Base-by-base conservation (phyloP, 176 grass and related monocot species). In the Triticum urartu region DNA sequence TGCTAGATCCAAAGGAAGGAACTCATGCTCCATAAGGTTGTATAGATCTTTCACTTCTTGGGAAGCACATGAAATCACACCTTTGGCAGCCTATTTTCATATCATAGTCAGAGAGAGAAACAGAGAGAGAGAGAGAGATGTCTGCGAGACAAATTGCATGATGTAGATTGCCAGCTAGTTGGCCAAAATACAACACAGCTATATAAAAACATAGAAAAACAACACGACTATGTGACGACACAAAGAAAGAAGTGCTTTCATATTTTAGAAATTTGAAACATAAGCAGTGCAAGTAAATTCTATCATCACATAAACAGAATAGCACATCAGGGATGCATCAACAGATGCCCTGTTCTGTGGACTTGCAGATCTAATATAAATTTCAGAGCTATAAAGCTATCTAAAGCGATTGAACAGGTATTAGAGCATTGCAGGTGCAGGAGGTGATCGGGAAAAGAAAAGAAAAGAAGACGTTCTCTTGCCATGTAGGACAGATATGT, bases 1-100 rank as follows among this genome's bases (percentile, higher is more conserved):
- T 54, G 94, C 85, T 42, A 99, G 94, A 83, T 94, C 92, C 67
- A 99, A 71, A 60, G 97, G 97, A 45, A 87, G 89, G 78, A 94
- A 96, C 68, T 96, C 97, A 73, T 91, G 73, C 76, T 99, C 97
- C 74, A 99, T 84, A 72, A 99, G 85, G 64, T 93, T 94, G 90
- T 94, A 99, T 36, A 99, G 87, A 87, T 96, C 97, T 83, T 91
- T 95, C 26, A 96, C 97, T 83, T 99, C 97, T 94, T 94, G 97
- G 47, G 94, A 94, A 74, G 93, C 97, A 89, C 94, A 99, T 28
- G 94, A 86, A 88, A 96, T 92, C 33, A 99, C 97, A 26, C 97
- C 94, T 89, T 96, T 99, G 12, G 89, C 89, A 39, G 74, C 85
- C 97, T 99, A 77, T 64, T 85, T 65, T 47, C 10, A 36, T 15